These are phyloP conservation scores for Thraustochytrium sp. DNA, from an alignment of 352 stramenopile species.

Conservation along the genomic window DNA sequence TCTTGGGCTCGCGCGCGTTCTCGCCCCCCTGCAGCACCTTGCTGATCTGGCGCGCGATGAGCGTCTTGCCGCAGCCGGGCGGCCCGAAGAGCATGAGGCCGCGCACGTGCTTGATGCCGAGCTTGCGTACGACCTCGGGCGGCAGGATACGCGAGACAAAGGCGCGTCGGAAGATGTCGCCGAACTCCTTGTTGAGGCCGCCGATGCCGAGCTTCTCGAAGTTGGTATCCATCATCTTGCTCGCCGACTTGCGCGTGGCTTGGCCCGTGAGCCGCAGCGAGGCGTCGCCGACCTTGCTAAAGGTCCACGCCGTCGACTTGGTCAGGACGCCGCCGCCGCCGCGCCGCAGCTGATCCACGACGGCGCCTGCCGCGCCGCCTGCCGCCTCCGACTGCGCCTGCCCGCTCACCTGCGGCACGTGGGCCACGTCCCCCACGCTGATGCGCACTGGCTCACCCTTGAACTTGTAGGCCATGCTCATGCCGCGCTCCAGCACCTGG, in stretches of 20 bases:
- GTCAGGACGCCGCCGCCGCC: slow-evolving; percentile 7
- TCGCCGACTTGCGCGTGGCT: slow-evolving; percentile 20
- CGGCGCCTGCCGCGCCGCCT: no score
- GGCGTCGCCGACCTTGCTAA: not conserved
- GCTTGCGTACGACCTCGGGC: slow-evolving; percentile 82
- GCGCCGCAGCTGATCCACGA: not conserved
- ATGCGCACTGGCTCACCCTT: not conserved
- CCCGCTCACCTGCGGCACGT: slow-evolving; percentile 7
- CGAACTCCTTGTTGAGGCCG: slow-evolving; percentile 95
- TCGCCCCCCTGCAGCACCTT: slow-evolving; percentile 90
- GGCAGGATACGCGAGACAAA: slow-evolving; percentile 97
- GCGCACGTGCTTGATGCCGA: slow-evolving; percentile 97
- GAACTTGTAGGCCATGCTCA: not conserved
- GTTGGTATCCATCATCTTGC: slow-evolving; percentile 44
- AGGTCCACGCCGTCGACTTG: not conserved
- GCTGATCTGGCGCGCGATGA: slow-evolving; percentile 97
- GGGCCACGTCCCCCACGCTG: not conserved
- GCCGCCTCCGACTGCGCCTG: not conserved
- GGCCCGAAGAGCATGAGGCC: slow-evolving; percentile 85
- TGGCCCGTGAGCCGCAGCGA: slow-evolving; percentile 28
- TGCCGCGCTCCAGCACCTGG: not conserved
- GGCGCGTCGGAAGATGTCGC: slow-evolving; percentile 94
- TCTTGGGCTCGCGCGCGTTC: slow-evolving; percentile 78
- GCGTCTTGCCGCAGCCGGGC: slow-evolving; percentile 84
- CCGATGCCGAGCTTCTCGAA: slow-evolving; percentile 83